Conservation (phyloP, 257 asterid genomes). For the Solanum tarijense region DNA sequence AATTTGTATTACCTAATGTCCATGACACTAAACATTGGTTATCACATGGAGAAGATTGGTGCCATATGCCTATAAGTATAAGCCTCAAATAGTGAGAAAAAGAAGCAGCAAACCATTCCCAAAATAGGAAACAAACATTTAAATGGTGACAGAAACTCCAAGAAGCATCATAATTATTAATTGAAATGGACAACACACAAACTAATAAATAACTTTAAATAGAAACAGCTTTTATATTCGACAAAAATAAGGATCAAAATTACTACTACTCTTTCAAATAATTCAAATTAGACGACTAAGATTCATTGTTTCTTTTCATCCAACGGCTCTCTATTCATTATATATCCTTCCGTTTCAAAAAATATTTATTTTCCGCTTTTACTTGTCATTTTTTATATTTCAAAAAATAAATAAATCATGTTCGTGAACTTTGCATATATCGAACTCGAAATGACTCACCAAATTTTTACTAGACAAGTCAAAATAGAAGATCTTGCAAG, state of each 20-base stretch:
- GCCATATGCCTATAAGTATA: not conserved
- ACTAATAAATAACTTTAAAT: not conserved
- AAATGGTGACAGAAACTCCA: not conserved
- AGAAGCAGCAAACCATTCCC: not conserved
- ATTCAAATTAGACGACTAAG: not conserved
- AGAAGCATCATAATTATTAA: not conserved
- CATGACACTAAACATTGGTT: not conserved
- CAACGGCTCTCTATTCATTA: not conserved
- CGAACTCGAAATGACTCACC: not conserved
- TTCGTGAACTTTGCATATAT: not conserved
- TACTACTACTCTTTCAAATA: not conserved
- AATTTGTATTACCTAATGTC: not conserved
- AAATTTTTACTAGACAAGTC: not conserved
- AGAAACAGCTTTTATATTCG: not conserved
- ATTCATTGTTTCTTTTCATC: not conserved
- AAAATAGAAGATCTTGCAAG: not conserved
- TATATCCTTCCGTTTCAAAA: not conserved
- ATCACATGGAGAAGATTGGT: not conserved
- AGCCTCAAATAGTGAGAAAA: not conserved
- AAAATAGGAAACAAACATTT: conserved; percentile 4
- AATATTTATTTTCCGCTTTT: too few relatives aligned
- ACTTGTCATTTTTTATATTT: not conserved
- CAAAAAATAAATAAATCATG: not conserved
- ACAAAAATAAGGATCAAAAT: not conserved
- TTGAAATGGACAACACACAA: not conserved